Evolutionary conservation across 768 basidiomycete genomes (phyloP), one percentile per base, ranked within the genome.

Genomic region (Heimioporus sp.): DNA sequence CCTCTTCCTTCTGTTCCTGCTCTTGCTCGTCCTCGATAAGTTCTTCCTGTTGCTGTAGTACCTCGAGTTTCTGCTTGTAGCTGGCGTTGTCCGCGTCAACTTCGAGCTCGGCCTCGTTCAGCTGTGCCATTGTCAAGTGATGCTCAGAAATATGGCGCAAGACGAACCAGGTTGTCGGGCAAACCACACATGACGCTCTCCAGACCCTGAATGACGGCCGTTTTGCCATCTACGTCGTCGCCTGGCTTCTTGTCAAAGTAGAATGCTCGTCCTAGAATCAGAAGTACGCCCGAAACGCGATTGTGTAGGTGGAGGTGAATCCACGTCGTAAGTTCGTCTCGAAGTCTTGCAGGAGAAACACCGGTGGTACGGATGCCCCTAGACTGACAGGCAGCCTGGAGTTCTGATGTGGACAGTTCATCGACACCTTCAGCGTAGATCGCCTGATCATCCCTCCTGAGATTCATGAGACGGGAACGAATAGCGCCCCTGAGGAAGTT

Each of bases 1-100:
- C 85, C 67, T 93, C 90, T 67, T 92, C 92, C 73, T 94, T 89
- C 71, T 95, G 87, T 56, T 99, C 97, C 70, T 99, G 97, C 67
- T 98, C 97, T 57, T 94, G 85, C 72, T 99, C 97, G 68, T 99
- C 97, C 66, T 99, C 95, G 66, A 99, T 99, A 55, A 99, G 91
- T 69, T 99, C 97, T 67, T 99, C 92, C 70, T 99, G 97, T 62
- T 99, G 92, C 62, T 97, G 92, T 66, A 99, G 74, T 21, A 99
- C 96, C 56, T 98, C 97, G 49, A 99, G 81, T 72, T 96, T 97
- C 77, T 98, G 92, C 76, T 97, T 96, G 80, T 97, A 98, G 62
- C 86, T 92, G 19, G 93, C 92, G 46, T 87, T 87, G 37, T 96
- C 95, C 20, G 87, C 90, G 59, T 94, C 91, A 20, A 98, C 96